Evolutionary conservation across 1,139 yeast species (phyloP).

Genomic region (Diutina sp.): DNA sequence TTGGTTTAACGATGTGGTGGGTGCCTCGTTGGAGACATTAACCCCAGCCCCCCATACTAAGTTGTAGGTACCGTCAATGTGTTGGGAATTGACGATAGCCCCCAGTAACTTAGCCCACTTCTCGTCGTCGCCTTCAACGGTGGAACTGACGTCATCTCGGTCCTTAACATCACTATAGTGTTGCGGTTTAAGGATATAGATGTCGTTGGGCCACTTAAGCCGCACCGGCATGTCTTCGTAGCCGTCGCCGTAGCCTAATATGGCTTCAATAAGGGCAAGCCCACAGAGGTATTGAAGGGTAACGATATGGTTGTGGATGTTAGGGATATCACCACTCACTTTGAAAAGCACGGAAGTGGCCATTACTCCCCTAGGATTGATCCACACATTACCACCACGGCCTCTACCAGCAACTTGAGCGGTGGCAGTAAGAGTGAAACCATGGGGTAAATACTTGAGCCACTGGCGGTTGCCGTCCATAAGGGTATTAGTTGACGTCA

Average conservation of each 20-base stretch:
- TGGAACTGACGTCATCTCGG: slow-evolving; percentile 17
- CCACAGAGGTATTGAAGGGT: slow-evolving; percentile 81
- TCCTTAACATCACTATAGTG: slow-evolving; percentile 19
- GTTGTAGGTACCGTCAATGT: slow-evolving; percentile 42
- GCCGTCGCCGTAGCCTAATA: slow-evolving; percentile 31
- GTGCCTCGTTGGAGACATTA: slow-evolving; percentile 76
- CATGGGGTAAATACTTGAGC: slow-evolving; percentile 52
- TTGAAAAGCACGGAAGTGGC: slow-evolving; percentile 67
- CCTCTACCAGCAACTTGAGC: slow-evolving; percentile 89
- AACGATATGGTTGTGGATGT: slow-evolving; percentile 30
- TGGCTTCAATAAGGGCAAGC: slow-evolving; percentile 72
- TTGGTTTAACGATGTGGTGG: slow-evolving; percentile 76
- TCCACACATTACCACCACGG: slow-evolving; percentile 91
- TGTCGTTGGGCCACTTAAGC: slow-evolving; percentile 96
- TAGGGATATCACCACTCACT: slow-evolving; percentile 13
- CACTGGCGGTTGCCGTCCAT: slow-evolving; percentile 60
- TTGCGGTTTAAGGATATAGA: slow-evolving; percentile 64
- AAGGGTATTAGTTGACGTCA: slow-evolving; percentile 75
- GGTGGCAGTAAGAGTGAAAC: slow-evolving; percentile 62
- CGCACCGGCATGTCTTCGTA: slow-evolving; percentile 66
- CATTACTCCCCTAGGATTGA: slow-evolving; percentile 84
- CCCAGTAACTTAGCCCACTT: slow-evolving; percentile 76
- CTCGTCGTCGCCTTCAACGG: slow-evolving; percentile 25
- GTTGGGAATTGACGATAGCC: slow-evolving; percentile 68
- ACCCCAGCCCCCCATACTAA: slow-evolving; percentile 79